Conservation (phyloP, 257 asterid genomes). For the Nicotiana otophora region DNA sequence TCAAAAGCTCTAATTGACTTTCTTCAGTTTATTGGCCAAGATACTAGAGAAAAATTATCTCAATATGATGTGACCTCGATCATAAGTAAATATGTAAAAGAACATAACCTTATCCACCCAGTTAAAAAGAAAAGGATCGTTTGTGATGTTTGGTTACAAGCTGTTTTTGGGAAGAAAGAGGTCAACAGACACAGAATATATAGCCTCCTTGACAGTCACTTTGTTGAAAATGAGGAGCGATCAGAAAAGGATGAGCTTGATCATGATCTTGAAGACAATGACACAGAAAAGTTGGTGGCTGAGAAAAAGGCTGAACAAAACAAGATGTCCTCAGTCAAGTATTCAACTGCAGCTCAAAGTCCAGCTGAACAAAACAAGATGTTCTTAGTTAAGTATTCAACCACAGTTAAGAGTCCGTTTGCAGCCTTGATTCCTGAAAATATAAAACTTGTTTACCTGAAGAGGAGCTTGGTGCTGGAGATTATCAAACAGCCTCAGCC, state of each 20-base stretch:
- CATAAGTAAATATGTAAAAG: constrained; percentile 41
- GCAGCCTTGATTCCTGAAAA: constrained; percentile 63
- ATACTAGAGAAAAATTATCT: constrained; percentile 33
- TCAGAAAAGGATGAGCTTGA: constrained; percentile 46
- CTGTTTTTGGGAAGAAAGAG: constrained; percentile 43
- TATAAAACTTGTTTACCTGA: constrained; percentile 69
- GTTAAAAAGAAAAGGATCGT: constrained; percentile 38
- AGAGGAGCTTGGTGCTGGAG: constrained; percentile 51
- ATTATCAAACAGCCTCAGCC: constrained; percentile 49
- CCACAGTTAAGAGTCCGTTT: constrained; percentile 30
- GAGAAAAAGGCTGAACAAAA: constrained; percentile 14
- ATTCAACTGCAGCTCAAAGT: constrained; percentile 21
- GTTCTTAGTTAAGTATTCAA: not conserved
- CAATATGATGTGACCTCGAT: constrained; percentile 51
- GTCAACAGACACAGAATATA: constrained; percentile 31
- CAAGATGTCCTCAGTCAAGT: not conserved
- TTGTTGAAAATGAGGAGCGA: constrained; percentile 41
- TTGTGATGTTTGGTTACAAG: constrained; percentile 46
- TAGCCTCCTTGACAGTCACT: constrained; percentile 58
- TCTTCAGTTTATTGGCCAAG: constrained; percentile 57
- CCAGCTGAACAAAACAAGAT: constrained; percentile 1
- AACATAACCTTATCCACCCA: constrained; percentile 46
- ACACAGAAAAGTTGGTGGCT: constrained; percentile 8
- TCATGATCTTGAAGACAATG: constrained; percentile 26
- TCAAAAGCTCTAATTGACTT: constrained; percentile 62